Base-by-base conservation (phyloP, 2,329 filamentous ascomycete genomes). In the Talaromyces pinophilus region DNA sequence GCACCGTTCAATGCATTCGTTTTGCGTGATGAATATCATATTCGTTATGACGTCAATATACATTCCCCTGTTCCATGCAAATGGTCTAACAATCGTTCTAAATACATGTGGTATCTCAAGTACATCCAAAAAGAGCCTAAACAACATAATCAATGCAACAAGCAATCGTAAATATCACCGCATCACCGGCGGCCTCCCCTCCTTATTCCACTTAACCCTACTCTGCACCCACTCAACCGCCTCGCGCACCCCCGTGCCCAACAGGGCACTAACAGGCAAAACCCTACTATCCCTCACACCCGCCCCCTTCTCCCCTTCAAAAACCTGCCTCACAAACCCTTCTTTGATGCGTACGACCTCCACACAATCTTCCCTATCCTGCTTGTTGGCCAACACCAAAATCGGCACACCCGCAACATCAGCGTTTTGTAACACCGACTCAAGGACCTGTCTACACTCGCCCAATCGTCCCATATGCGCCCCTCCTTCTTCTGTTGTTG, bases 281-380 rank as follows among this genome's bases (percentile, higher is more conserved):
- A 98, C 95, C 68, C 95, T 85, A 74, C 92, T 96, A 81, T 99
- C 95, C 70, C 94, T 86, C 63, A 97, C 92, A 69, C 89, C 91
- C 50, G 85, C 86, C 0, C 92, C 92, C 81, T 94, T 95, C 76
- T 96, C 92, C 22, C 95, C 92, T 82, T 98, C 93, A 82, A 97
- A 95, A 25, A 99, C 93, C 81, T 91, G 93, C 80, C 96, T 90
- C 62, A 99, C 93, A 64, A 98, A 84, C 0, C 94, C 95, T 78
- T 99, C 95, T 81, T 99, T 99, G 76, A 99, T 97, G 70, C 93
- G 85, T 67, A 98, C 94, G 1, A 97, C 95, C 84, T 99, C 95
- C 62, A 98, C 92, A 72, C 94, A 98, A 79, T 98, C 95, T 80
- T 99, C 95, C 1, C 94, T 84, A 78, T 99, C 95, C 81, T 99